phyloP scores from a whole-genome alignment of 2,329 filamentous ascomycete genomes.

The Fusarium virguliforme region DNA sequence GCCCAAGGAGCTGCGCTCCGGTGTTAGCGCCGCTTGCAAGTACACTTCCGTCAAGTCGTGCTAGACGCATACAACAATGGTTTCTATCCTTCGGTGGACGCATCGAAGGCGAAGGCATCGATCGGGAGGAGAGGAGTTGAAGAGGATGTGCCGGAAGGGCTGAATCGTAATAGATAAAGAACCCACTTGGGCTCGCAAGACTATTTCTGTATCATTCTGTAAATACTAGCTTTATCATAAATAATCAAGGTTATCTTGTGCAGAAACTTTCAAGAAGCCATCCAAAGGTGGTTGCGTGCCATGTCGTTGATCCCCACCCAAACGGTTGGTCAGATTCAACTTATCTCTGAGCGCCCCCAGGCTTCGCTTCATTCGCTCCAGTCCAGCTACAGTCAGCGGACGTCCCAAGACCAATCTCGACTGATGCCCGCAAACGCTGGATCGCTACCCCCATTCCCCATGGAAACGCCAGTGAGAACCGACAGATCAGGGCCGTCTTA shows the following conservation, averaged over 20 bases:
- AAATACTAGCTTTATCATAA: constrained; percentile 2
- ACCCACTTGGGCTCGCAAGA: background rate
- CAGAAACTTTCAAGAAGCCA: background rate
- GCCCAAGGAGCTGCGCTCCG: constrained; percentile 47
- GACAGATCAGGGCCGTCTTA: background rate
- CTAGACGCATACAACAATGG: constrained; percentile 26
- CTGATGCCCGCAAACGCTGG: background rate
- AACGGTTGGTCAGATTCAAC: background rate
- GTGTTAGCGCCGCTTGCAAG: constrained; percentile 43
- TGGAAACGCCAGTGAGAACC: background rate
- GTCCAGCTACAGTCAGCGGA: background rate
- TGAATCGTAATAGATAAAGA: constrained; percentile 1
- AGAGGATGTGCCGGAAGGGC: background rate
- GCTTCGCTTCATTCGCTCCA: background rate
- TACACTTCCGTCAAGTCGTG: constrained; percentile 46
- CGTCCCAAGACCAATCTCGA: background rate
- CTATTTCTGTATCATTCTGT: constrained; percentile 14
- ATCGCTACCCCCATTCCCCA: background rate
- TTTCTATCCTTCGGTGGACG: background rate
- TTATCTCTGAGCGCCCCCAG: background rate
- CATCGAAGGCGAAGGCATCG: background rate
- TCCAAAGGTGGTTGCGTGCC: background rate
- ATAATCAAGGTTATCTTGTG: constrained; percentile 2
- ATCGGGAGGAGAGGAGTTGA: background rate
- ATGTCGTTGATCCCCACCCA: background rate